Conservation (phyloP, 768 basidiomycete species). For the Scleroderma bovista region DNA sequence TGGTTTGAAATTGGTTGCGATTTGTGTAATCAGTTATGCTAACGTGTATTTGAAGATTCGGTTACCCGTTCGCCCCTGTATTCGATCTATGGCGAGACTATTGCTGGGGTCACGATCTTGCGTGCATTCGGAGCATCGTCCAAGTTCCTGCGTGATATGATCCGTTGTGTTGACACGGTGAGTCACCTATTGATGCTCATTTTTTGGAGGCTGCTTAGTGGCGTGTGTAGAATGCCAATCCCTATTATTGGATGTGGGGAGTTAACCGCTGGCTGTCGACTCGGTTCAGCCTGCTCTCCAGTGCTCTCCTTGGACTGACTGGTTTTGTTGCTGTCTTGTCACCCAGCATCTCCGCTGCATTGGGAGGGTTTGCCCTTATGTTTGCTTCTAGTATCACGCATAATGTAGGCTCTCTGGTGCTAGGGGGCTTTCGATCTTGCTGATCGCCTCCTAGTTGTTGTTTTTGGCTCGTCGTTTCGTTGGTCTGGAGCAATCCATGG, state of each 20-base stretch:
- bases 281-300: conserved; percentile 79
- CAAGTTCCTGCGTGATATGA: conserved; percentile 81
- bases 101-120: conserved; percentile 49
- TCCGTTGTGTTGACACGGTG: conserved; percentile 76
- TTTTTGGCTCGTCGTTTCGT: conserved; percentile 80
- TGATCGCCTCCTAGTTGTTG: conserved; percentile 38
- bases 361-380: conserved; percentile 82
- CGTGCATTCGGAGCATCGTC: conserved; percentile 87
- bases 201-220: background rate
- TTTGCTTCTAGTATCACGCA: conserved; percentile 74
- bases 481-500: conserved; percentile 89
- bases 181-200: conserved; percentile 17
- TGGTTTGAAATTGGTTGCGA: conserved; percentile 38
- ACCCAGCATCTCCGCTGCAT: conserved; percentile 69
- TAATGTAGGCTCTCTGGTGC: conserved; percentile 39
- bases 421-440: background rate
- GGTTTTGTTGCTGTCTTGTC: conserved; percentile 61
- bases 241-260: conserved; percentile 91
- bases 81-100: conserved; percentile 44
- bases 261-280: conserved; percentile 90
- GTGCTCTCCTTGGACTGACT: conserved; percentile 66
- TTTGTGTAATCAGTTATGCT: background rate
- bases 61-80: conserved; percentile 45
- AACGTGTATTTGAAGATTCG: conserved; percentile 30
- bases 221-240: conserved; percentile 48